Base-by-base conservation (phyloP, 192 early-diverging fungal genomes). In the Backusella tuberculispora region DNA sequence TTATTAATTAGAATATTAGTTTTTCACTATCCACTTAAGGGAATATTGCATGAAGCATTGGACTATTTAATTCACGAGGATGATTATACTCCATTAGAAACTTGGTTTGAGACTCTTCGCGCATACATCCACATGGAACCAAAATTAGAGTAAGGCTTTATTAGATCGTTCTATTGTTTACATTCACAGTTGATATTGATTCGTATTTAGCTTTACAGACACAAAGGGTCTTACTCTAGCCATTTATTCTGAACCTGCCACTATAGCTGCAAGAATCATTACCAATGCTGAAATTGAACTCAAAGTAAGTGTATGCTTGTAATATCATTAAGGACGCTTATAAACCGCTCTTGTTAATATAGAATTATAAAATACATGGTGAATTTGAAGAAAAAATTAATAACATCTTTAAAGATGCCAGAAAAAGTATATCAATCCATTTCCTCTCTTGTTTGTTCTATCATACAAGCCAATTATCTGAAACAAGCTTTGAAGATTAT, bases 21-120 rank as follows among this genome's bases (percentile, higher is more conserved):
- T 7, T 72, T 72, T 60, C 13, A 40, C 12, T 60, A 72, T 9
- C 71, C 71, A 41, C 19, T 72, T 4, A 72, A 43, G 17, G 50
- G 40, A 9, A 21, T 72, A 37, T 17, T 72, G 3, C 71, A 41
- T 42, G 71, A 72, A 26, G 38, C 40, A 0, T 72, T 72, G 13
- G 71, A 72, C 8, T 72, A 72, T 63, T 34, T 72, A 8, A n/a
- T 60, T 26, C 38, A 72, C 5, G 71, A 72, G 24, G 71, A 72
- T 40, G 41, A 60, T 14, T 40, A 24, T 17, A 6, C 29, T 26
- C 38, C 50, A 15, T 60, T 72, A n/a, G 26, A 60, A 12, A 44
- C 9, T 40, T 72, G 71, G 71, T 72, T 63, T 41, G 29, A 37
- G 24, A 72, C 48, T 42, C n/a, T 72, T 42, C 19, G 17, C 29